Percentiles rank a stretch among this genome's conserved stretches.
Conservation (phyloP, 2,329 filamentous ascomycete genomes). For the Aureobasidium sp. region DNA sequence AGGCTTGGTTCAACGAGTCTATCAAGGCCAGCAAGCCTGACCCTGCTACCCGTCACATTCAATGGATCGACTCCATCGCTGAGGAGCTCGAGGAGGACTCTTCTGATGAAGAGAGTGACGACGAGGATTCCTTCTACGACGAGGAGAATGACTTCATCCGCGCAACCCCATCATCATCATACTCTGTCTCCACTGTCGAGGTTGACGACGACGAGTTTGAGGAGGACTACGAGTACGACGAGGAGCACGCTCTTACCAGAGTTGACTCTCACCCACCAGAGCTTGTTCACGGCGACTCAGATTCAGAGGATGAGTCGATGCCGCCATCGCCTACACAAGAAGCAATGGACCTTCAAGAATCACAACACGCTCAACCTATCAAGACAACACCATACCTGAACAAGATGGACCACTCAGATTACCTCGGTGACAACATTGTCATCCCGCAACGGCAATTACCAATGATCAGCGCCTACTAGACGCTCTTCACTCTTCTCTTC, state of each 20-base stretch:
- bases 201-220: slow-evolving; percentile 36
- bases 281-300: slow-evolving; percentile 40
- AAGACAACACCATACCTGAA: slow-evolving; percentile 17
- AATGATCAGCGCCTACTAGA: slow-evolving; percentile 16
- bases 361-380: slow-evolving; percentile 33
- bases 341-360: slow-evolving; percentile 38
- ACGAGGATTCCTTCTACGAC: slow-evolving; percentile 34
- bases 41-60: slow-evolving; percentile 60
- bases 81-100: slow-evolving; percentile 71
- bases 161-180: slow-evolving; percentile 33
- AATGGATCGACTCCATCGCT: slow-evolving; percentile 76
- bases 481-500: background rate
- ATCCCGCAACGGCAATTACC: slow-evolving; percentile 5
- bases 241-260: slow-evolving; percentile 40
- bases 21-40: slow-evolving; percentile 63
- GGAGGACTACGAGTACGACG: slow-evolving; percentile 42
- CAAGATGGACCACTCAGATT: slow-evolving; percentile 7
- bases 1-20: slow-evolving; percentile 96
- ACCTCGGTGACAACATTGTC: slow-evolving; percentile 10
- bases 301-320: slow-evolving; percentile 43
- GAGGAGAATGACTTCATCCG: slow-evolving; percentile 34
- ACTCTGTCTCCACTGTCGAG: slow-evolving; percentile 39
- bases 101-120: slow-evolving; percentile 40
- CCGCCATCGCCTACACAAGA: slow-evolving; percentile 41
- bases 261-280: slow-evolving; percentile 40